phyloP scores from a whole-genome alignment of 495 filamentous ascomycete species.

The Penicillium angulare region DNA sequence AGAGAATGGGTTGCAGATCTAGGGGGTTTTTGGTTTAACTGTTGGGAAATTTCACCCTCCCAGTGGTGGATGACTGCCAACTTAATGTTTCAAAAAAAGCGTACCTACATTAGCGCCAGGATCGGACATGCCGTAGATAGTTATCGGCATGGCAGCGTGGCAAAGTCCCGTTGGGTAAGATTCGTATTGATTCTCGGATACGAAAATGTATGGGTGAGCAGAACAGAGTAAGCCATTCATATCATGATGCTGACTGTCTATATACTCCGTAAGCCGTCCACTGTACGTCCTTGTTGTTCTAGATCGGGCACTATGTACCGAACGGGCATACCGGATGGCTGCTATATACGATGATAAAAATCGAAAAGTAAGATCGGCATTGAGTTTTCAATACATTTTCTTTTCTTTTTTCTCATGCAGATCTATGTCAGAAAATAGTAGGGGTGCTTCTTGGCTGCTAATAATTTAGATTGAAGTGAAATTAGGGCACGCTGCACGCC shows the following conservation, averaged over 20 bases:
- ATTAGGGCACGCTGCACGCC: slow-evolving; percentile 6
- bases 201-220: background rate
- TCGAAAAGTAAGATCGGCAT: background rate
- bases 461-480: background rate
- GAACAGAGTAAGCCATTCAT: background rate
- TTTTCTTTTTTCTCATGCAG: background rate
- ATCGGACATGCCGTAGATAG: background rate
- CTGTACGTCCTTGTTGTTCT: background rate
- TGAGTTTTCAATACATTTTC: background rate
- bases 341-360: background rate
- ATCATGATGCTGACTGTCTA: background rate
- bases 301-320: background rate
- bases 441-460: background rate
- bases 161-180: background rate
- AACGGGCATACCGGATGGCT: background rate
- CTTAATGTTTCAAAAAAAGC: background rate
- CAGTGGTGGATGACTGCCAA: background rate
- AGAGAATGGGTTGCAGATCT: background rate
- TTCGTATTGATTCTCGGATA: background rate
- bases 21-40: background rate
- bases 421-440: background rate
- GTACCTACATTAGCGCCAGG: background rate
- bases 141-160: background rate
- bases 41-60: background rate
- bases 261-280: background rate